These are phyloP conservation scores for Sisymbrium altissimum DNA, from an alignment of 345 rosid genomes.

Conservation along the genomic window DNA sequence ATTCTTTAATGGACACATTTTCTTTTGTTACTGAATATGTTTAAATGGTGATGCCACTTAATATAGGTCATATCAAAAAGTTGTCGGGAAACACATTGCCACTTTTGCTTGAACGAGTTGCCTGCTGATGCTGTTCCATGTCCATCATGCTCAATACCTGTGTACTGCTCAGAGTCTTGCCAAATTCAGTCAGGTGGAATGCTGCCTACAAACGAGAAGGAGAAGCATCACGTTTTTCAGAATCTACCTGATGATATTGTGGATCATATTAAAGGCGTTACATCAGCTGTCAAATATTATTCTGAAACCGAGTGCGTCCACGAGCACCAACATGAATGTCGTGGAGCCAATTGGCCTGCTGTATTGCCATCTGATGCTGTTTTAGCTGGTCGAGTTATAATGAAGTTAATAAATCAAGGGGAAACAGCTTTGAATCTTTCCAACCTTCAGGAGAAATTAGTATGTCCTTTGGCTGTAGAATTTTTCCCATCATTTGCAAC, in stretches of 20 bases:
- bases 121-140: conserved; percentile 74
- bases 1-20: background rate
- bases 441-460: conserved; percentile 44
- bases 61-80: conserved; percentile 60
- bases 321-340: conserved; percentile 87
- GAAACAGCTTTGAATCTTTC: conserved; percentile 32
- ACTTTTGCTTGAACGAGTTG: conserved; percentile 76
- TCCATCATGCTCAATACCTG: conserved; percentile 61
- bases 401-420: conserved; percentile 45
- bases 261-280: conserved; percentile 42
- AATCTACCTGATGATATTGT: conserved; percentile 34
- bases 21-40: conserved; percentile 1
- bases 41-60: conserved; percentile 3
- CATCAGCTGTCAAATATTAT: conserved; percentile 16
- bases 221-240: conserved; percentile 17
- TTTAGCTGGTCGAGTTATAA: conserved; percentile 70
- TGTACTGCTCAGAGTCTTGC: conserved; percentile 77
- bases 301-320: conserved; percentile 37
- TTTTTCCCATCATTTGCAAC: background rate
- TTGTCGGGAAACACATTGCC: conserved; percentile 72
- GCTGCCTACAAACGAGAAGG: conserved; percentile 17
- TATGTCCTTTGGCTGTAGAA: conserved; percentile 19
- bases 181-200: conserved; percentile 54
- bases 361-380: conserved; percentile 69
- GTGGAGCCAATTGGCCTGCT: conserved; percentile 71